Base-by-base conservation (phyloP, 495 filamentous ascomycete species). In the Pyrenopolyporus hunteri region DNA sequence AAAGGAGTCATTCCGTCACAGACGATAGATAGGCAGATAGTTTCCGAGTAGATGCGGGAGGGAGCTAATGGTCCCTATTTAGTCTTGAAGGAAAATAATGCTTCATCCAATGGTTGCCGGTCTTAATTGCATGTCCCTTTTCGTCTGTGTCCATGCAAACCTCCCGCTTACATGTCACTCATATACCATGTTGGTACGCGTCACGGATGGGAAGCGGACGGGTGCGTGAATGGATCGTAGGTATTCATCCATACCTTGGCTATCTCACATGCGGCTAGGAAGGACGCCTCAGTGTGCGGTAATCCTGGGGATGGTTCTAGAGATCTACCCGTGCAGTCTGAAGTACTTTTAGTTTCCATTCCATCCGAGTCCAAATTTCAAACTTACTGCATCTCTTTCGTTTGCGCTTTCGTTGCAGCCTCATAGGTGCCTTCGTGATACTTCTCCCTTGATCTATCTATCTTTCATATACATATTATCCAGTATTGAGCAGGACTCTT, bases 91-190 rank as follows among this genome's bases (percentile, higher is more conserved):
- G 32, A 31, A 47, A 17, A 19, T 43, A 23, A 48, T 54, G 14
- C 36, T 6, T 43, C 22, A 22, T 48, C 48, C 60, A 64, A 58
- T 64, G 16, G 17, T 32, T 57, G 28, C 2, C 5, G 13, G 35
- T n/a, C 35, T 23, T 20, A 20, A 42, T 19, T 46, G 20, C 31
- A 25, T 35, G 32, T 11, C 37, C 13, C 26, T 31, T 58, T 58
- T 53, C 40, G 52, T 25, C 46, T 48, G 14, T 19, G n/a, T 55
- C 45, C 59, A 55, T 44, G 23, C 33, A 35, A 40, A 13, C 23
- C 42, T 45, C 23, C 28, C 22, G 28, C 23, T 28, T 17, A 40
- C 37, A 20, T 16, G 9, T 29, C n/a, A 14, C 17, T 14, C 35
- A 14, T 36, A 36, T 20, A 47, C 43, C 29, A 45, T 57, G 52